Conservation (phyloP, 1,139 yeast genomes). For the Debaryomyces udenii region DNA sequence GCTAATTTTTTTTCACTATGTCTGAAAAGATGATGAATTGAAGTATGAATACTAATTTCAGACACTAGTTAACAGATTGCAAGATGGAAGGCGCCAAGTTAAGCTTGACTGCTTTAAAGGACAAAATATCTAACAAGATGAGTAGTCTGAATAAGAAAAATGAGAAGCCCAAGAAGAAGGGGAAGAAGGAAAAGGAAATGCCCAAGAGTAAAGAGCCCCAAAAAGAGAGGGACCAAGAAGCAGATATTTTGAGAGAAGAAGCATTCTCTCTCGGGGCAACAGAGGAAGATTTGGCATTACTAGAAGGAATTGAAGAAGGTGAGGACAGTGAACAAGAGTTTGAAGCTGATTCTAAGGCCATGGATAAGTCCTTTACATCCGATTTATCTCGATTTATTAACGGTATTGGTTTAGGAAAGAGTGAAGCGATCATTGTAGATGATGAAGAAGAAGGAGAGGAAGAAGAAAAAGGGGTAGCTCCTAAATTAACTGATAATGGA, state of each 20-base stretch:
- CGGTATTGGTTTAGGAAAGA: conserved; percentile 61
- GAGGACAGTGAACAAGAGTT: conserved; percentile 70
- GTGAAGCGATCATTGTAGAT: conserved; percentile 36
- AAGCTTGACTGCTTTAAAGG: conserved; percentile 57
- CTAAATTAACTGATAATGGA: conserved; percentile 29
- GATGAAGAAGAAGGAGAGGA: conserved; percentile 26
- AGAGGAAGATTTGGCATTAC: conserved; percentile 61
- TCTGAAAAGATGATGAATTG: conserved; percentile 11
- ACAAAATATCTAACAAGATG: conserved; percentile 55
- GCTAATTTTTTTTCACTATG: conserved; percentile 7
- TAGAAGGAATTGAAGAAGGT: conserved; percentile 54
- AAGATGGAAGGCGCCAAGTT: conserved; percentile 38
- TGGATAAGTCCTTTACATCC: conserved; percentile 52
- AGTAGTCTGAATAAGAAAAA: conserved; percentile 27
- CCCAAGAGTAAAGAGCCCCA: conserved; percentile 11
- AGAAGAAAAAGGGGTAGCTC: conserved; percentile 32
- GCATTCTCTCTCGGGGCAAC: conserved; percentile 72
- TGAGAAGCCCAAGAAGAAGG: conserved; percentile 31
- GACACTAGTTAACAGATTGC: neutral
- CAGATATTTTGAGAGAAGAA: conserved; percentile 61
- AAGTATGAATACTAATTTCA: neutral
- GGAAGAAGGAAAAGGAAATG: conserved; percentile 37
- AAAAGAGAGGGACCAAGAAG: conserved; percentile 24
- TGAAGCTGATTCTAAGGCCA: conserved; percentile 34
- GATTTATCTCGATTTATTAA: conserved; percentile 72